Evolutionary conservation across 2,329 filamentous ascomycete genomes (phyloP).

Genomic region (Epichloe baconii): DNA sequence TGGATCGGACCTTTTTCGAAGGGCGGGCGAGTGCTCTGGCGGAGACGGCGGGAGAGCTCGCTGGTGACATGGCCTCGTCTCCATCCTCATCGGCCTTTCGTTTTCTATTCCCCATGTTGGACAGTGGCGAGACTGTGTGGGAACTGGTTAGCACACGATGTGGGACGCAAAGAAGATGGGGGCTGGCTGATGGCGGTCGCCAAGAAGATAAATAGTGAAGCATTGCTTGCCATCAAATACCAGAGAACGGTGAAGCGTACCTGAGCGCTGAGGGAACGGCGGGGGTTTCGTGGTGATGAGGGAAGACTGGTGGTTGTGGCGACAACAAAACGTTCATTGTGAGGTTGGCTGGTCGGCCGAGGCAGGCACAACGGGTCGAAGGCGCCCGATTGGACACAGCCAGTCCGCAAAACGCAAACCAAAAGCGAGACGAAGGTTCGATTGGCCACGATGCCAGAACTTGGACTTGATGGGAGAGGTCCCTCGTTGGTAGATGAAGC

Average conservation of each 20-base stretch:
- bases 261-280: conserved; percentile 39
- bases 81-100: conserved; percentile 72
- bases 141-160: not conserved
- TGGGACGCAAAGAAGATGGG: not conserved
- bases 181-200: not conserved
- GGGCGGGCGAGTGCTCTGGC: conserved; percentile 54
- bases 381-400: not conserved
- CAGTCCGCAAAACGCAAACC: not conserved
- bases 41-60: conserved; percentile 64
- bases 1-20: conserved; percentile 48
- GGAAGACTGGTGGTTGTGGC: conserved; percentile 45
- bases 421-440: not conserved
- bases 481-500: not conserved
- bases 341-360: conserved; percentile 6
- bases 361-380: not conserved
- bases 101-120: conserved; percentile 51
- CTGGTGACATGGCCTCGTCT: conserved; percentile 84
- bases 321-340: conserved; percentile 51
- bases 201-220: not conserved
- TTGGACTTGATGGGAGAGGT: not conserved
- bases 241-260: conserved; percentile 27
- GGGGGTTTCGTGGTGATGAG: conserved; percentile 44
- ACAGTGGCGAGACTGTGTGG: conserved; percentile 28
- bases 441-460: not conserved
- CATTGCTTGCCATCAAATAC: not conserved